These are phyloP conservation scores for Phytophthora pini DNA, from an alignment of 352 stramenopile genomes.

Conservation along the genomic window DNA sequence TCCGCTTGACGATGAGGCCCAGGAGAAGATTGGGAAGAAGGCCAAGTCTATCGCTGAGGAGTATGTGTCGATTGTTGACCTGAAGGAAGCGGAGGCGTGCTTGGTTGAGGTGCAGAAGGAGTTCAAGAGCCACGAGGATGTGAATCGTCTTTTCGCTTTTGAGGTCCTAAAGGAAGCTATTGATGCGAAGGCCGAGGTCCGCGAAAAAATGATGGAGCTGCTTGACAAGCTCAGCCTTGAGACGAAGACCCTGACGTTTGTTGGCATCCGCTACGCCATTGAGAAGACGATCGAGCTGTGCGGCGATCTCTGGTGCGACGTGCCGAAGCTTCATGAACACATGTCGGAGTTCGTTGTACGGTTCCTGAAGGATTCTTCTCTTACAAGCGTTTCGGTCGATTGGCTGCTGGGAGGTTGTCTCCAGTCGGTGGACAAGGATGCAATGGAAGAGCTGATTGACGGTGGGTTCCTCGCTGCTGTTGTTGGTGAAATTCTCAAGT, in stretches of 20 bases:
- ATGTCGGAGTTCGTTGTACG: slow-evolving; percentile 72
- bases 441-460: slow-evolving; percentile 74
- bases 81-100: slow-evolving; percentile 73
- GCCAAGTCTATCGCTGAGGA: slow-evolving; percentile 82
- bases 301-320: slow-evolving; percentile 81
- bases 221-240: slow-evolving; percentile 71
- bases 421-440: slow-evolving; percentile 56
- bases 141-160: slow-evolving; percentile 61
- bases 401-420: slow-evolving; percentile 68
- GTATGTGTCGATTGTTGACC: slow-evolving; percentile 77
- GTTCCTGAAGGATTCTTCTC: slow-evolving; percentile 68
- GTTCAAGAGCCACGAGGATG: slow-evolving; percentile 66
- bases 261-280: slow-evolving; percentile 63
- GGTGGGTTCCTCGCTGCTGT: slow-evolving; percentile 69
- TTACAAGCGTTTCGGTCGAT: slow-evolving; percentile 70
- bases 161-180: slow-evolving; percentile 66
- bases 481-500: slow-evolving; percentile 54
- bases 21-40: slow-evolving; percentile 78
- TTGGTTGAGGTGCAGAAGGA: slow-evolving; percentile 70
- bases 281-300: slow-evolving; percentile 65
- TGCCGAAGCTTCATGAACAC: slow-evolving; percentile 84
- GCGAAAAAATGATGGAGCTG: slow-evolving; percentile 71
- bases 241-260: slow-evolving; percentile 62
- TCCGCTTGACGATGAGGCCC: slow-evolving; percentile 63
- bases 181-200: slow-evolving; percentile 66